Base-by-base conservation (phyloP, 2,329 filamentous ascomycete species). In the Diaporthe citriasiana region DNA sequence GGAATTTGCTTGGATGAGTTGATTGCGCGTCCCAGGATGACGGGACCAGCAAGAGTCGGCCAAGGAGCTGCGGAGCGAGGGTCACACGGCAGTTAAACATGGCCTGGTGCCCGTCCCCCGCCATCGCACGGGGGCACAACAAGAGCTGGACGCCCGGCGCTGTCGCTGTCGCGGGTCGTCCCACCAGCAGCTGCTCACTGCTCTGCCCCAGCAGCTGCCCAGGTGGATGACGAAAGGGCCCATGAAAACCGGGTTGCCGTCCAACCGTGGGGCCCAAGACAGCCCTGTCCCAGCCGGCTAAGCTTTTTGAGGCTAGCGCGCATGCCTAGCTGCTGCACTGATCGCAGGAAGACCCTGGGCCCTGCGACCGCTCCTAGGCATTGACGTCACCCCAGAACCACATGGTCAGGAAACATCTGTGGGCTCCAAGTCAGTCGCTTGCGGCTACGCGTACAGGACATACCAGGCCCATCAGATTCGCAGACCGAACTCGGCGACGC, bases 221-320 rank as follows among this genome's bases (percentile, higher is more conserved):
- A 50, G 69, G 55, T 63, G 69, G 42, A 71, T 71, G 69, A 71
- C 69, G 69, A 71, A 45, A 71, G 56, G 69, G 45, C 27, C 68
- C 47, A 53, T 9, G 33, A 27, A 60, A 40, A 59, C 56, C 42
- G 69, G 69, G 56, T 63, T 71, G 45, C 33, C 45, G 69, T 63
- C 69, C 33, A 53, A 63, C 69, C 45, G 69, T 60, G 56, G 57
- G 57, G 45, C 35, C 69, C 10, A 71, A 63, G 50, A 60, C 45
- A 53, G 45, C 56, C 69, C 35, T 51, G 56, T 27, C 30, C 38
- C n/a, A 33, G 25, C 30, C 2, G 8, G 55, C 42, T 42, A 71
- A 63, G 50, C 69, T 27, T 45, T 30, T 42, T 17, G 2, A 2
- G 13, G 56, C 42, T 53, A 63, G 55, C 19, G 57, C 33, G 3